Conservation (phyloP, 2,329 filamentous ascomycete species). For the Cercospora sp. region DNA sequence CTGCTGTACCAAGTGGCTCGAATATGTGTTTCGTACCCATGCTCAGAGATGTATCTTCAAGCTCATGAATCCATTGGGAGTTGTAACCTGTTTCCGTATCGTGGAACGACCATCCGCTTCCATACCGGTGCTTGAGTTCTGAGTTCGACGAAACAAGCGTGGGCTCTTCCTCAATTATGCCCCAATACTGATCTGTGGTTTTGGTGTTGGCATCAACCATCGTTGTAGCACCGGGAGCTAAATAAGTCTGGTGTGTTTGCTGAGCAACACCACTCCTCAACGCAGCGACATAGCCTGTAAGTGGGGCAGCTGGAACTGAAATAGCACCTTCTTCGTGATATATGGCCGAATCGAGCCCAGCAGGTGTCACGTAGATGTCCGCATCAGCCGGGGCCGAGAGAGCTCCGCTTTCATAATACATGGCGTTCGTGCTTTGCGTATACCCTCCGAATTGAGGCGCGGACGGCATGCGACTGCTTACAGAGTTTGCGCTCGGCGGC, state of each 20-base stretch:
- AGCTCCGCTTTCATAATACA: no score
- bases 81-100: background rate
- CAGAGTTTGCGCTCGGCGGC: background rate
- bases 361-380: no score
- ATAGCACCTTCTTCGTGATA: background rate
- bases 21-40: background rate
- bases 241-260: background rate
- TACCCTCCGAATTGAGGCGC: background rate
- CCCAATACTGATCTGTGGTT: background rate
- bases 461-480: background rate
- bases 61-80: background rate
- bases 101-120: background rate
- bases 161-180: background rate
- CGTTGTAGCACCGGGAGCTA: background rate
- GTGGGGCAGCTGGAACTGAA: background rate
- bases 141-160: background rate
- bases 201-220: background rate
- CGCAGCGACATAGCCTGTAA: background rate
- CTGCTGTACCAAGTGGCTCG: background rate
- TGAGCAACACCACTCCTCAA: background rate
- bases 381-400: no score
- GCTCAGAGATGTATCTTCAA: background rate
- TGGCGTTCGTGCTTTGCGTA: no score
- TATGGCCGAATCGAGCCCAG: background rate
- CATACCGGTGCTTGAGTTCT: background rate